phyloP scores from a whole-genome alignment of 208 protist species.

The Leishmania tarentolae region DNA sequence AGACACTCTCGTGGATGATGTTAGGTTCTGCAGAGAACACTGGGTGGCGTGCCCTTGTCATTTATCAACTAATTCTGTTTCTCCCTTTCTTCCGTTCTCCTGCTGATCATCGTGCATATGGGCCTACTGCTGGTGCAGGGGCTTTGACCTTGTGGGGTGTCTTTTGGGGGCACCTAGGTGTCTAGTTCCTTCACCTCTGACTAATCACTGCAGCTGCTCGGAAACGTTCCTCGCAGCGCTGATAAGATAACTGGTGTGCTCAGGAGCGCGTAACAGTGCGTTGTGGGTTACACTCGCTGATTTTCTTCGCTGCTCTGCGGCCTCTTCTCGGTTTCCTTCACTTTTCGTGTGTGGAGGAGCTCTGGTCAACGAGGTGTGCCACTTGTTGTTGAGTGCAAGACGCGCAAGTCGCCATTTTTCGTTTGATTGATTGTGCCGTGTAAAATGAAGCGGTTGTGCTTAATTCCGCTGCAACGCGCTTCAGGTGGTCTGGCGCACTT shows the following conservation, averaged over 20 bases:
- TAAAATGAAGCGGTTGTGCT: conserved; percentile 1
- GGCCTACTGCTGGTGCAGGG: background rate
- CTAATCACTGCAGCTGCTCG: background rate
- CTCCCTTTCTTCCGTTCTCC: background rate
- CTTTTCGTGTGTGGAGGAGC: background rate
- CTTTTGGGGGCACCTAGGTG: background rate
- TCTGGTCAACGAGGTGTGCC: background rate
- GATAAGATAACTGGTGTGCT: background rate
- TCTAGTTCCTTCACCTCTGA: background rate
- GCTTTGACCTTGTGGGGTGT: background rate
- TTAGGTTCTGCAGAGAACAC: background rate
- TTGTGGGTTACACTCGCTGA: background rate
- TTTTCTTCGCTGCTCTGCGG: background rate
- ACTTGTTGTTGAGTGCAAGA: background rate
- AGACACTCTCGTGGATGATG: too few species aligned
- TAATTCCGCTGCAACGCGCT: background rate
- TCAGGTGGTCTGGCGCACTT: background rate
- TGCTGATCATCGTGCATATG: background rate
- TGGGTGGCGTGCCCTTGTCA: background rate
- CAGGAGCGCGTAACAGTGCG: background rate
- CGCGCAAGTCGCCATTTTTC: background rate
- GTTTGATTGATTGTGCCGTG: background rate
- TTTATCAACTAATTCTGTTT: background rate
- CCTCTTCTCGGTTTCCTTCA: background rate
- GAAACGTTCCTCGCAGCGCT: background rate